Evolutionary conservation across 2,329 filamentous ascomycete species (phyloP), one percentile per base, ranked within the genome.

Genomic region (Colletotrichum noveboracense): DNA sequence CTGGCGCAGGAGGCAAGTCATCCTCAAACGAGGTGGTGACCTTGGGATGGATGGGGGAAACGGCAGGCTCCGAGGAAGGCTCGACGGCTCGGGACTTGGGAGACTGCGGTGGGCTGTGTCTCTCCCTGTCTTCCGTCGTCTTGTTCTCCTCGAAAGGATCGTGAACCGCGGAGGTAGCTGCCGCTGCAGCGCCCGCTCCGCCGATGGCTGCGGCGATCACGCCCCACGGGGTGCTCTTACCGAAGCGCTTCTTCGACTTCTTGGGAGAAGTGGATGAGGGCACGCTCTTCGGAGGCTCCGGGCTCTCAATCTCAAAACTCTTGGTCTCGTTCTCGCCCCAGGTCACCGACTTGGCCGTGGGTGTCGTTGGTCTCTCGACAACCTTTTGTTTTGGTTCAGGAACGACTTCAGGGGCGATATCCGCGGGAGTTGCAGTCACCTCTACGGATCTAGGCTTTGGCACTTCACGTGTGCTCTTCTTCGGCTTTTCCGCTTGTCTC

Each of bases 321-420:
- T 93, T 91, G 6, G 89, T 93, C 80, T 92, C 88, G 77, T 93
- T 92, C 75, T 92, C 86, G 13, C 91, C 92, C 92, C 91, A 94
- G 14, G 88, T 92, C 6, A 94, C 92, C 56, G 85, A 88, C 78
- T 93, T 93, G 12, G 89, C 86, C 9, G 85, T 84, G 8, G 90
- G 86, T 8, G 85, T 85, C 36, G 87, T 85, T 28, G 85, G 82
- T 67, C 83, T 83, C 72, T 86, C 83, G 13, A 87, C 80, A 43
- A 86, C 80, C 67, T 90, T 87, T 13, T 86, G 86, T 60, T 83
- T 85, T 26, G 87, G 80, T 48, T 80, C 85, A 67, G 86, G 81
- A 8, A 84, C 81, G 56, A 87, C 81, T 70, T 87, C 84, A 34
- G 85, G 70, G 14, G 78, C 72, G 78, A 80, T 28, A 24, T 76